Base-by-base conservation (phyloP, 1,284 basidiomycete species). In the Malassezia japonica region DNA sequence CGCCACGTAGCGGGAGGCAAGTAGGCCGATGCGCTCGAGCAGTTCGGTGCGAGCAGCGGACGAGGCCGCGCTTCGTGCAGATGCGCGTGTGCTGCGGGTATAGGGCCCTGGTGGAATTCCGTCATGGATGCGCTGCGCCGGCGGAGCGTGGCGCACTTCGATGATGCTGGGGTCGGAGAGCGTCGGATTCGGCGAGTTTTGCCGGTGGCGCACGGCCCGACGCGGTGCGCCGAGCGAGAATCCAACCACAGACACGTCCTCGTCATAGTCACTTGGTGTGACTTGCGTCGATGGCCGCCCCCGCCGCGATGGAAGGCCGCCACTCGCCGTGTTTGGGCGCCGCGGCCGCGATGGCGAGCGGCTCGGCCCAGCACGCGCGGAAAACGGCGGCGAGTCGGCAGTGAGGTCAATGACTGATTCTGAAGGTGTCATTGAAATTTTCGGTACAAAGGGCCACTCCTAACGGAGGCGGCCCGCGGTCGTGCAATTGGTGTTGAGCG, bases 321-420 rank as follows among this genome's bases (percentile, higher is more conserved):
- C n/a, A n/a, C n/a, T n/a, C n/a, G n/a, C n/a, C n/a, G n/a, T n/a
- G n/a, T n/a, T n/a, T n/a, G n/a, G n/a, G n/a, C n/a, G n/a, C n/a
- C n/a, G n/a, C n/a, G n/a, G n/a, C n/a, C 15, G 40, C 10, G 40
- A 21, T 32, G 40, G 16, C 5, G 35, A 23, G 20, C 12, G 18
- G 5, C 16, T 18, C n/a, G 18, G 35, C n/a, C 13, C n/a, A 9
- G 34, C 8, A 10, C 21, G 39, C 23, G 34, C 33, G 12, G 6
- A 36, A 24, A 45, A 24, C 9, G 63, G 61, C 13, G 64, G 61
- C 21, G 60, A 64, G 18, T 64, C 64, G 20, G 47, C 54, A 5
- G 64, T 65, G 25, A 65, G 53, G 40, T 65, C 64, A 46, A 65
- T 64, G n/a, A 63, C 52, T 12, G 45, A 21, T 12, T 48, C 27